Base-by-base conservation (phyloP, 352 stramenopile genomes). In the Peronosclerospora sorghi region DNA sequence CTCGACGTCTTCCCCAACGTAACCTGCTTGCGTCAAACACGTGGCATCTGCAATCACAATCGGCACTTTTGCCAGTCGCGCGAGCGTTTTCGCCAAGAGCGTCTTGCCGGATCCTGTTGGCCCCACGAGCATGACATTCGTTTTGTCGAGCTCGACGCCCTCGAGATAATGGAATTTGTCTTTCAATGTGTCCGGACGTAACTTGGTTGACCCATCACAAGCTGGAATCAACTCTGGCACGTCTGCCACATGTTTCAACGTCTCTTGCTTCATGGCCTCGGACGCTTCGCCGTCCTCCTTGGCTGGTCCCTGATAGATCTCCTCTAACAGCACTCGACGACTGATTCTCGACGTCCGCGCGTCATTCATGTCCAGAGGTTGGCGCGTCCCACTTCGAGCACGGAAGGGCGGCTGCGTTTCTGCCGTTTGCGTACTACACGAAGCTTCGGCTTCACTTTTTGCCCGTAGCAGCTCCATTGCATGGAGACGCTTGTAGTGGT, bases 1-100 rank as follows among this genome's bases (percentile, higher is more conserved):
- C 69, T 99, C 96, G 2, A 98, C 95, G 65, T 99, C 96, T 58
- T 98, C 95, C 9, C 96, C 96, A 7, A 99, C 95, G 63, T 98
- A 99, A 8, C 96, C 96, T 10, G 95, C 95, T 60, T 98, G 92
- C 2, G 96, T 98, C 9, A 99, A 77, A 53, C 80, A 97, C 15
- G 95, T 99, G 2, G 96, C 95, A 67, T 99, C 95, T 0, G 89
- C 77, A 61, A 98, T 97, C 7, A 98, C 95, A 37, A 98, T 83
- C 27, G 96, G 95, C 21, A 98, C 95, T 58, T 98, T 95, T 36
- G 96, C 89, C 19, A 98, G 59, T 30, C 87, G 79, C 18, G 96
- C 95, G 12, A 99, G 64, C 19, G 93, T 98, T 62, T 98, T 98
- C 7, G 95, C 95, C 53, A 98, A 58, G 34, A 98, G 65, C 12